Conservation (phyloP, 495 filamentous ascomycete species). For the Glarea lozoyensis region DNA sequence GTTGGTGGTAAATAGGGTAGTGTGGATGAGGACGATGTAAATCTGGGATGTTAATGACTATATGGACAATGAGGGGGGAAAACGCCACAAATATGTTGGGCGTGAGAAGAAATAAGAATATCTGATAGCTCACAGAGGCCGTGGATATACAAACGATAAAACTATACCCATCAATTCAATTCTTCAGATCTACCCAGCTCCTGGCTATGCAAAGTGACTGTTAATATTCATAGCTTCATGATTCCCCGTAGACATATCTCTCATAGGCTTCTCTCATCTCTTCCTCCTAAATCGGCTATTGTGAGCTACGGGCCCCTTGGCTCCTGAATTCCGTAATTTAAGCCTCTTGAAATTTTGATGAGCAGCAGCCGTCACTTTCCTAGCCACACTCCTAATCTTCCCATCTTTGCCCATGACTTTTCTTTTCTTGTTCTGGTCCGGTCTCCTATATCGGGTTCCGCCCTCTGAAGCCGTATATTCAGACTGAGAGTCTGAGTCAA, state of each 20-base stretch:
- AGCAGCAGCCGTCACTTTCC: slow-evolving; percentile 65
- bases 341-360: slow-evolving; percentile 77
- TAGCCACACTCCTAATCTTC: slow-evolving; percentile 41
- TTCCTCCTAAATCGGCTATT: slow-evolving; percentile 40
- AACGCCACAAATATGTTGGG: no score
- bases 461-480: slow-evolving; percentile 21
- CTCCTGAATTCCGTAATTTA: slow-evolving; percentile 60
- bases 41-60: slow-evolving; percentile 16
- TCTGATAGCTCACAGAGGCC: neutral
- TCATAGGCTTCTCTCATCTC: slow-evolving; percentile 18
- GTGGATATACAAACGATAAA: neutral
- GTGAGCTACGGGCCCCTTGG: slow-evolving; percentile 40
- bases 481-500: slow-evolving; percentile 28
- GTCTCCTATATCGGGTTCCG: slow-evolving; percentile 20
- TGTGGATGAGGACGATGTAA: slow-evolving; percentile 5
- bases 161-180: neutral
- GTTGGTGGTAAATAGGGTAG: neutral
- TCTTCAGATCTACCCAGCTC: neutral
- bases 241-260: neutral
- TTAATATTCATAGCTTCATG: no score
- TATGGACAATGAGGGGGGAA: neutral
- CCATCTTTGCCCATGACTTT: slow-evolving; percentile 30
- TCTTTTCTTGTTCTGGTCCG: slow-evolving; percentile 27
- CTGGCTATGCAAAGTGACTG: no score
- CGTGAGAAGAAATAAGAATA: slow-evolving; percentile 3